Evolutionary conservation across 1,139 yeast genomes (phyloP).

Genomic region (Taphrina wiesneri): DNA sequence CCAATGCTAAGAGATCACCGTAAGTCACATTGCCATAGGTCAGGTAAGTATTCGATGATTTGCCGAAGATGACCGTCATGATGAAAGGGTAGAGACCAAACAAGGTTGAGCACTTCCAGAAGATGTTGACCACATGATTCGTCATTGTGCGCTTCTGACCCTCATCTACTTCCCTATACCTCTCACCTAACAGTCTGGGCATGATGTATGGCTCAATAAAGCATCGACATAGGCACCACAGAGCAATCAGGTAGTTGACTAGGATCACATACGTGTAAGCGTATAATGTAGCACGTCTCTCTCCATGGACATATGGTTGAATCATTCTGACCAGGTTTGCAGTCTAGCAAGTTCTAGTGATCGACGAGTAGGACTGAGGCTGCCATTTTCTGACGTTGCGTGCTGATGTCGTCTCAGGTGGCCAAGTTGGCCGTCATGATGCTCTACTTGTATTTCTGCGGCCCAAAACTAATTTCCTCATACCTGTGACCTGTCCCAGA

Average conservation of each 20-base stretch:
- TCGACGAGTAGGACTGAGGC: too few species aligned
- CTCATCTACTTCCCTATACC: neutral
- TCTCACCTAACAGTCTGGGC: slow-evolving; percentile 14
- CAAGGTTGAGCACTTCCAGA: slow-evolving; percentile 13
- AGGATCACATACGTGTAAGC: slow-evolving; percentile 10
- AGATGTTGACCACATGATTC: slow-evolving; percentile 15
- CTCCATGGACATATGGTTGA: slow-evolving; percentile 11
- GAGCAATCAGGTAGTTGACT: slow-evolving; percentile 11
- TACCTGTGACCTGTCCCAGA: neutral
- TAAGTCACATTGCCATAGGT: slow-evolving; percentile 17
- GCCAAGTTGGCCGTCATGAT: neutral
- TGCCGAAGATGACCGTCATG: slow-evolving; percentile 18
- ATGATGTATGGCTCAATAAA: slow-evolving; percentile 5
- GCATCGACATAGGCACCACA: slow-evolving; percentile 18
- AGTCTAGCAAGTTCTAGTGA: too few species aligned
- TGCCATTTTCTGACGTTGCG: too few species aligned
- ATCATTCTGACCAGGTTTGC: neutral
- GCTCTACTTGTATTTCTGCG: neutral
- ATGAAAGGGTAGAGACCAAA: slow-evolving; percentile 19
- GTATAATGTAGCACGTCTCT: slow-evolving; percentile 2
- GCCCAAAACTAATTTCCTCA: neutral
- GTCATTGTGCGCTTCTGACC: slow-evolving; percentile 17
- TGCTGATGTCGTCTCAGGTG: too few species aligned
- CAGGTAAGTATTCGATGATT: neutral
- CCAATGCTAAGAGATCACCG: slow-evolving; percentile 9